These are phyloP conservation scores for Geotrichum histeridarum DNA, from an alignment of 1,139 yeast species.

Conservation along the genomic window DNA sequence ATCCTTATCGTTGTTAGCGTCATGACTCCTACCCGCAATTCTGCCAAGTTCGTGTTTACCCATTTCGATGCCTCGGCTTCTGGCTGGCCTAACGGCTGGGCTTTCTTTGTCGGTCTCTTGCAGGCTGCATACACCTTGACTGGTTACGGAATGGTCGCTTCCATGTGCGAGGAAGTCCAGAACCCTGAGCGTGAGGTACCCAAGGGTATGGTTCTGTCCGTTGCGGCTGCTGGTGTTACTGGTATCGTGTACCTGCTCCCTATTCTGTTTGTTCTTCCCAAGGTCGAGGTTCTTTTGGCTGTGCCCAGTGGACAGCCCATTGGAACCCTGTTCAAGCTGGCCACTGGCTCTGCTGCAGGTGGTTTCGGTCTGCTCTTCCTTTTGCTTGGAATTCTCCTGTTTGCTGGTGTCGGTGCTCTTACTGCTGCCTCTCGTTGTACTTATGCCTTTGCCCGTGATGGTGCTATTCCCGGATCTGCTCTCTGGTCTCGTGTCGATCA, in stretches of 20 bases:
- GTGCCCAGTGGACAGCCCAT: slow-evolving; percentile 49
- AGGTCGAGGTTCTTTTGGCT: slow-evolving; percentile 46
- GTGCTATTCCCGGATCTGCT: slow-evolving; percentile 63
- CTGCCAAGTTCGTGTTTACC: slow-evolving; percentile 26
- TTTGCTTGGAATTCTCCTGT: slow-evolving; percentile 50
- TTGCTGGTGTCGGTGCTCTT: slow-evolving; percentile 34
- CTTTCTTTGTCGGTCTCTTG: slow-evolving; percentile 54
- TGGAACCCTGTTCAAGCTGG: slow-evolving; percentile 49
- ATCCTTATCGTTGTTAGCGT: slow-evolving; percentile 25
- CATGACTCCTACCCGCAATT: slow-evolving; percentile 21
- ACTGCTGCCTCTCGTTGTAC: slow-evolving; percentile 81
- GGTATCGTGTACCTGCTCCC: slow-evolving; percentile 73
- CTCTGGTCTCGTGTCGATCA: slow-evolving; percentile 64
- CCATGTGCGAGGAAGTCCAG: slow-evolving; percentile 78
- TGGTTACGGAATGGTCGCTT: slow-evolving; percentile 77
- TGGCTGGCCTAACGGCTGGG: slow-evolving; percentile 29
- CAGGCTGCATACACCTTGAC: slow-evolving; percentile 75
- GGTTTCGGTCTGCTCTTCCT: slow-evolving; percentile 20
- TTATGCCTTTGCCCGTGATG: slow-evolving; percentile 78
- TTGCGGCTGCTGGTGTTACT: slow-evolving; percentile 56
- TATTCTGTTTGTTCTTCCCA: slow-evolving; percentile 66
- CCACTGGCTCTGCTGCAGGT: slow-evolving; percentile 61
- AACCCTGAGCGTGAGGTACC: slow-evolving; percentile 72
- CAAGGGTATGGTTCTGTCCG: slow-evolving; percentile 63
- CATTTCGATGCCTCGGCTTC: slow-evolving; percentile 27